phyloP scores from a whole-genome alignment of 2,329 filamentous ascomycete species.

The Cadophora gregata region DNA sequence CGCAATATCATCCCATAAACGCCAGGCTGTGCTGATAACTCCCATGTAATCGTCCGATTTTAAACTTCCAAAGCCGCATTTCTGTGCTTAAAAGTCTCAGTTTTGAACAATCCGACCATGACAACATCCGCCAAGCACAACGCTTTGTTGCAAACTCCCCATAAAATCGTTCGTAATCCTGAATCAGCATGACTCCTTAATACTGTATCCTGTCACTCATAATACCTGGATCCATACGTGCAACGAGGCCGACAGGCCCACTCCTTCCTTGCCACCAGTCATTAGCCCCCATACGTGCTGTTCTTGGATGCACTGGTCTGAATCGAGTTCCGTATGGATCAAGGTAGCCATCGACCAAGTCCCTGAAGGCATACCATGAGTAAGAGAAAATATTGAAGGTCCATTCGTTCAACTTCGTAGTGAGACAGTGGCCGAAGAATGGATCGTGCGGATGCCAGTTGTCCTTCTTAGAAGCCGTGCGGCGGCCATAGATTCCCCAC shows the following conservation, averaged over 20 bases:
- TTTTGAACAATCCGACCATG: not conserved
- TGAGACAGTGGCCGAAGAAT: slow-evolving; percentile 63
- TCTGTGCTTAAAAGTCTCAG: not conserved
- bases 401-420: slow-evolving; percentile 69
- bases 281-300: slow-evolving; percentile 3
- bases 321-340: slow-evolving; percentile 14
- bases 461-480: slow-evolving; percentile 52
- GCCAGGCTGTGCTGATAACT: not conserved
- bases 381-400: slow-evolving; percentile 38
- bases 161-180: not conserved
- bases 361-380: slow-evolving; percentile 4
- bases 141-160: not conserved
- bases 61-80: not conserved
- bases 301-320: slow-evolving; percentile 5
- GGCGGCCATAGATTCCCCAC: slow-evolving; percentile 56
- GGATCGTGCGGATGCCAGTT: slow-evolving; percentile 64
- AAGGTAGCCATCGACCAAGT: slow-evolving; percentile 12
- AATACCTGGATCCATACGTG: not conserved
- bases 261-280: slow-evolving; percentile 28
- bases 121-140: not conserved
- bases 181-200: not conserved
- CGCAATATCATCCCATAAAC: not conserved
- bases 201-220: not conserved
- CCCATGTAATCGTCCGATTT: not conserved
- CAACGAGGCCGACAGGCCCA: not conserved